Conservation (phyloP, 2,329 filamentous ascomycete species). For the Pseudogymnoascus sp. region DNA sequence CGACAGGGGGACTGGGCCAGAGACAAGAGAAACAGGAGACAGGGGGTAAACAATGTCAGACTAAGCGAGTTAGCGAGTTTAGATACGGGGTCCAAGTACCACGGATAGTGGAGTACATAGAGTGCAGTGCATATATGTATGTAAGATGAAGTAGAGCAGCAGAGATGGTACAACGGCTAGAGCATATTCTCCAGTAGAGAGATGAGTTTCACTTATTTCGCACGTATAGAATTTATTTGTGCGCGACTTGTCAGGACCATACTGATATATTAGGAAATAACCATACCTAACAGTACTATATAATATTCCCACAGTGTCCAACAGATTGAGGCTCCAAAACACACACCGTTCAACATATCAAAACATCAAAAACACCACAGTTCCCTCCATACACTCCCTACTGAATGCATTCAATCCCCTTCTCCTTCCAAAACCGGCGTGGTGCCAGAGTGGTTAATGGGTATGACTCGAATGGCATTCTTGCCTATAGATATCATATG, state of each 20-base stretch:
- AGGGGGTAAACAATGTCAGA: background rate
- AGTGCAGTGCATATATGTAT: background rate
- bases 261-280: background rate
- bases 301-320: background rate
- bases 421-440: constrained; percentile 11
- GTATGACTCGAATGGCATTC: constrained; percentile 26
- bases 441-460: constrained; percentile 31
- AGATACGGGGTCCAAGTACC: constrained; percentile 1
- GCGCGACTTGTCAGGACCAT: background rate
- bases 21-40: background rate
- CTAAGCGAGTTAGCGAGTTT: background rate
- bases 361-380: no score
- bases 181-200: background rate
- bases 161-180: background rate
- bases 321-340: background rate
- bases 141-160: background rate
- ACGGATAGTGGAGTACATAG: background rate
- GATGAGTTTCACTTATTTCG: background rate
- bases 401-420: background rate
- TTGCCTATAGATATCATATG: constrained; percentile 27
- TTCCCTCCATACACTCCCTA: background rate
- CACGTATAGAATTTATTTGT: background rate
- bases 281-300: background rate
- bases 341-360: background rate
- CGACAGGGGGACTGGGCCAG: background rate